phyloP scores from a whole-genome alignment of 805 yeast genomes.

The Lipomyces chichibuensis region DNA sequence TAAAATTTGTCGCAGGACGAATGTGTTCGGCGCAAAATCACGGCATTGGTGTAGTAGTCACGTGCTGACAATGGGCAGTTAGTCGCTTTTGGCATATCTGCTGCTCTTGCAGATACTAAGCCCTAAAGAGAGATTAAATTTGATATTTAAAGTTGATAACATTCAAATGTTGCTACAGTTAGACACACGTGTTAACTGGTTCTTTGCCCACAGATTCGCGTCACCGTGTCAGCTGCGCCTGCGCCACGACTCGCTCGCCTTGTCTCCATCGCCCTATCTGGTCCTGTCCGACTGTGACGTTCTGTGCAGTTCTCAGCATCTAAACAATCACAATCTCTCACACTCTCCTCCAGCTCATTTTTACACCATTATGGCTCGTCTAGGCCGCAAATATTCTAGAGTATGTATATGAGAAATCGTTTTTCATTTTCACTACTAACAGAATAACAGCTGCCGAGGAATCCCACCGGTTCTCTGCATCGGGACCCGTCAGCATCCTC shows the following conservation, averaged over 20 bases:
- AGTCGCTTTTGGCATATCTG: no score
- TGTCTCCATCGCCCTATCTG: not conserved
- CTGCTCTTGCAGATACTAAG: no score
- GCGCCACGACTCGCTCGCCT: not conserved
- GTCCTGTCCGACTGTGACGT: not conserved
- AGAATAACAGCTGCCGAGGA: slow-evolving; percentile 26
- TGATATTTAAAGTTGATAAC: no score
- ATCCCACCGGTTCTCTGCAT: slow-evolving; percentile 18
- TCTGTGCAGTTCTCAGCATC: slow-evolving; percentile 2
- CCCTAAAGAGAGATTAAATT: no score
- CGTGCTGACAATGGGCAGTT: no score
- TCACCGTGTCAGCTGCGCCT: slow-evolving; percentile 1
- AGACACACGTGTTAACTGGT: no score
- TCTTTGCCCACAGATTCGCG: not conserved
- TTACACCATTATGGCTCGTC: slow-evolving; percentile 27
- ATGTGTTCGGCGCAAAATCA: no score
- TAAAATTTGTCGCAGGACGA: no score
- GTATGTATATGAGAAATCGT: slow-evolving; percentile 11
- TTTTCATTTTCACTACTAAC: slow-evolving; percentile 1
- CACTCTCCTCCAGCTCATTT: not conserved
- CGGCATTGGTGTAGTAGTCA: no score
- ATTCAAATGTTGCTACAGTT: no score
- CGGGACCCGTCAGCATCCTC: slow-evolving; percentile 22
- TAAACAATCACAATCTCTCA: not conserved
- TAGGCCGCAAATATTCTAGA: slow-evolving; percentile 32